Conservation (phyloP, 1,284 basidiomycete genomes). For the Vanrija sp. region DNA sequence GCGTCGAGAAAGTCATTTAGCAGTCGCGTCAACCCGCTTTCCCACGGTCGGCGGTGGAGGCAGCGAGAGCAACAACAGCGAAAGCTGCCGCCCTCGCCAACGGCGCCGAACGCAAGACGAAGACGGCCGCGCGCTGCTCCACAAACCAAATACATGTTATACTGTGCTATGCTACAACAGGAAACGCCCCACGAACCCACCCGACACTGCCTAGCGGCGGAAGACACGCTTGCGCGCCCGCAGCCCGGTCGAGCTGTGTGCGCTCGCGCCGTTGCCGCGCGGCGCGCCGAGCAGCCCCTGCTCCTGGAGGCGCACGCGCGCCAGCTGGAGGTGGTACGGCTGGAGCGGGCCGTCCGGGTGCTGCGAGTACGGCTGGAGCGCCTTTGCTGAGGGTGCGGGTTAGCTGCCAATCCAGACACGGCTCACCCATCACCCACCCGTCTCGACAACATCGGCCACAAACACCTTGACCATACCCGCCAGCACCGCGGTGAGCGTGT, state of each 20-base stretch:
- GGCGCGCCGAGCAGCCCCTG: slow-evolving; percentile 20
- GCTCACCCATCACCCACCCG: slow-evolving; percentile 24
- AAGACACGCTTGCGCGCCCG: slow-evolving; percentile 28
- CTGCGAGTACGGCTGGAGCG: slow-evolving; percentile 32
- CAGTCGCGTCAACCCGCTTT: slow-evolving; percentile 13
- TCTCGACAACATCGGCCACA: slow-evolving; percentile 42
- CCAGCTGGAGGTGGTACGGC: slow-evolving; percentile 43
- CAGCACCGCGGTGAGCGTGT: slow-evolving; percentile 29
- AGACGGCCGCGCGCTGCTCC: too few relatives aligned
- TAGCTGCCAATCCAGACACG: too few relatives aligned
- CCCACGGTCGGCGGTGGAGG: slow-evolving; percentile 1
- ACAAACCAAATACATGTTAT: neutral
- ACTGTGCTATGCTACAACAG: neutral
- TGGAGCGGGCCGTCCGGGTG: slow-evolving; percentile 35
- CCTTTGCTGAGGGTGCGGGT: slow-evolving; percentile 13
- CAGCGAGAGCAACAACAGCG: too few relatives aligned
- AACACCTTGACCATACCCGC: slow-evolving; percentile 46
- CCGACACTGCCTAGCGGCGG: slow-evolving; percentile 9
- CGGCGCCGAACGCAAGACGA: too few relatives aligned
- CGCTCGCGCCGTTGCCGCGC: neutral
- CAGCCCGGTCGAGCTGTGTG: slow-evolving; percentile 14
- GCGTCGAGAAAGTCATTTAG: slow-evolving; percentile 1
- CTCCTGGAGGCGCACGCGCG: slow-evolving; percentile 31
- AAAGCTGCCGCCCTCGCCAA: too few relatives aligned
- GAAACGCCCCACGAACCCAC: neutral